Percentiles rank a stretch among this genome's conserved stretches.
These are phyloP conservation scores for Stereocaulon alpinum DNA, from an alignment of 495 filamentous ascomycete species.

Conservation along the genomic window DNA sequence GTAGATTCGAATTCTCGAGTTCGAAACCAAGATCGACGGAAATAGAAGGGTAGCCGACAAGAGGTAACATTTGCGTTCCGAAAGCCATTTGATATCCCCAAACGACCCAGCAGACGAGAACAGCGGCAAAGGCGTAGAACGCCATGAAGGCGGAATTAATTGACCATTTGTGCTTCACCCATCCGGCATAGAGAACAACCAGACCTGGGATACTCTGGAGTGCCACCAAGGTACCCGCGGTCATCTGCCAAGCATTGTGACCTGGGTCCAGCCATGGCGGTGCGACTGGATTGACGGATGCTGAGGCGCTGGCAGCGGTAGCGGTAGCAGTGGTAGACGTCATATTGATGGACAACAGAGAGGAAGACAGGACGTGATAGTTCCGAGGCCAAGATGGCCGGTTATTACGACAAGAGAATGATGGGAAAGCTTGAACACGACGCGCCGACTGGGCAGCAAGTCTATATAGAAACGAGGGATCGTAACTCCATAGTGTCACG, in stretches of 20 bases:
- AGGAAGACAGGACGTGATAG: background rate
- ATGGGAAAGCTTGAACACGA: background rate
- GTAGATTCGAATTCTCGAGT: slow-evolving; percentile 36
- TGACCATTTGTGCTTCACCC: slow-evolving; percentile 49
- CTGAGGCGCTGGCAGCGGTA: slow-evolving; percentile 8
- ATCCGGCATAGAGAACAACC: slow-evolving; percentile 43
- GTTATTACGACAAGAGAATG: background rate
- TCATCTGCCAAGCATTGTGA: slow-evolving; percentile 50
- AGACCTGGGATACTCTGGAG: slow-evolving; percentile 45
- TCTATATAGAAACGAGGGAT: slow-evolving; percentile 1
- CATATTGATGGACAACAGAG: background rate
- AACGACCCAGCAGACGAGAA: slow-evolving; percentile 45
- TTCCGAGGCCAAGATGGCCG: slow-evolving; percentile 4
- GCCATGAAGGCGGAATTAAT: slow-evolving; percentile 48
- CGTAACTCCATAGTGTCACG: background rate
- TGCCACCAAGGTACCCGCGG: slow-evolving; percentile 41
- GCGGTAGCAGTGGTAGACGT: slow-evolving; percentile 5
- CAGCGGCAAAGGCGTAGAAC: slow-evolving; percentile 46
- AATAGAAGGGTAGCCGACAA: slow-evolving; percentile 40
- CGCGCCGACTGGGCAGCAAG: background rate
- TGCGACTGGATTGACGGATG: slow-evolving; percentile 11
- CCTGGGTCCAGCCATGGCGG: slow-evolving; percentile 39
- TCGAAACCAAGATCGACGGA: slow-evolving; percentile 37
- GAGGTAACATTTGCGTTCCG: slow-evolving; percentile 40
- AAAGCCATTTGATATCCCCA: slow-evolving; percentile 46